Conservation (phyloP, 2,329 filamentous ascomycete genomes). For the Amesomyces nigricolor region DNA sequence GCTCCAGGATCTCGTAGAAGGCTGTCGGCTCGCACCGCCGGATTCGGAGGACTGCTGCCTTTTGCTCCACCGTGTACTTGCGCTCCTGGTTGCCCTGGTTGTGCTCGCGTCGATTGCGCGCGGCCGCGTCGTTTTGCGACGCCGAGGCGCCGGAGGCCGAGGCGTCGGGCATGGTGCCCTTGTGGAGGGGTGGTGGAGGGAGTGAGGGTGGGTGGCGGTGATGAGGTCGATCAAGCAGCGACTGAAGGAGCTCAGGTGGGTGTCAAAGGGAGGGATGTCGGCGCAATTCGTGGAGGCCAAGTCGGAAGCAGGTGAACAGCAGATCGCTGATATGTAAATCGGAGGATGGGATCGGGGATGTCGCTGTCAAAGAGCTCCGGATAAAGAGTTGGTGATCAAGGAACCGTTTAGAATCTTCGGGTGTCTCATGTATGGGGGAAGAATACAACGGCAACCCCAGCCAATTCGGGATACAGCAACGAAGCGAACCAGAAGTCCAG, state of each 20-base stretch:
- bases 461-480: no score
- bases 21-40: slow-evolving; percentile 76
- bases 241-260: no score
- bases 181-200: neutral
- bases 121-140: slow-evolving; percentile 33
- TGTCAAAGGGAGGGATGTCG: no score
- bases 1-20: slow-evolving; percentile 90
- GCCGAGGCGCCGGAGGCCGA: slow-evolving; percentile 51
- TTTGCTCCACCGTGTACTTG: slow-evolving; percentile 82
- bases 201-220: neutral
- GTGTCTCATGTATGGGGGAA: no score
- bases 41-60: slow-evolving; percentile 84
- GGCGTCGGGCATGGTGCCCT: slow-evolving; percentile 42
- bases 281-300: no score
- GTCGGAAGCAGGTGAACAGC: no score
- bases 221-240: neutral
- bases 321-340: no score
- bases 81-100: slow-evolving; percentile 72
- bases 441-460: no score
- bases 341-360: neutral
- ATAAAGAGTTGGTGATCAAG: no score
- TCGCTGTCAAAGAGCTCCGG: no score
- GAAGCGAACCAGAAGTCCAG: no score
- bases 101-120: slow-evolving; percentile 53
- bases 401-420: no score